Conservation (phyloP, 2,329 filamentous ascomycete genomes). For the Falciphora oryzae region DNA sequence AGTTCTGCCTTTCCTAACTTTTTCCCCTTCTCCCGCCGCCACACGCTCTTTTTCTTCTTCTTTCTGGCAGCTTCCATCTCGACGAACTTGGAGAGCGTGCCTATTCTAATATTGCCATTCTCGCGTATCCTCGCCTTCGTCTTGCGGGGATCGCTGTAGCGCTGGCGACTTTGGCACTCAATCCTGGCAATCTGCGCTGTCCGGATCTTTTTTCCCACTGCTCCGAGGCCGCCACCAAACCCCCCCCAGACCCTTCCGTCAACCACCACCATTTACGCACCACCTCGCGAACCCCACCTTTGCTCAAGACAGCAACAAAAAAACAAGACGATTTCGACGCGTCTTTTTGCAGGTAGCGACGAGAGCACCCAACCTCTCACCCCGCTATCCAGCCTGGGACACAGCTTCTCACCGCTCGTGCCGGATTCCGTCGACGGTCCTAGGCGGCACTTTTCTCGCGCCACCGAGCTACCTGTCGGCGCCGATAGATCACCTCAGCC, state of each 20-base stretch:
- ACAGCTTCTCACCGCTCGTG: not conserved
- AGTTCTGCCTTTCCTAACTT: not conserved
- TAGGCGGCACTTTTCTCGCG: not conserved
- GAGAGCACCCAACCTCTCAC: not conserved
- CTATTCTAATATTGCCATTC: not conserved
- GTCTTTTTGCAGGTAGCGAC: not conserved
- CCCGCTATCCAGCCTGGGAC: not conserved
- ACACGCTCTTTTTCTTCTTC: not conserved
- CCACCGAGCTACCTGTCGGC: slow-evolving; percentile 1
- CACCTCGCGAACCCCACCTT: not conserved
- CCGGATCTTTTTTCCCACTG: slow-evolving; percentile 7
- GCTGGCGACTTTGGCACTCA: not conserved
- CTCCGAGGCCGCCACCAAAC: slow-evolving; percentile 6
- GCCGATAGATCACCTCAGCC: slow-evolving; percentile 3
- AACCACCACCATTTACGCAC: slow-evolving; percentile 5
- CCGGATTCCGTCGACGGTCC: not conserved
- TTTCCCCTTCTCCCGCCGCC: not conserved
- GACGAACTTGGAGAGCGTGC: not conserved
- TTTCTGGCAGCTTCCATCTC: not conserved
- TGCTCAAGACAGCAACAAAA: not conserved
- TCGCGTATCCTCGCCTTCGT: not conserved
- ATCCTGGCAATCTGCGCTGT: slow-evolving; percentile 10
- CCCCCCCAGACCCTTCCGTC: slow-evolving; percentile 4
- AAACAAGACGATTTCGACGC: not conserved
- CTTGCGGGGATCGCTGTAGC: slow-evolving; percentile 1